These are phyloP conservation scores for Xylariaceae sp. DNA, from an alignment of 2,329 filamentous ascomycete species.

Conservation along the genomic window DNA sequence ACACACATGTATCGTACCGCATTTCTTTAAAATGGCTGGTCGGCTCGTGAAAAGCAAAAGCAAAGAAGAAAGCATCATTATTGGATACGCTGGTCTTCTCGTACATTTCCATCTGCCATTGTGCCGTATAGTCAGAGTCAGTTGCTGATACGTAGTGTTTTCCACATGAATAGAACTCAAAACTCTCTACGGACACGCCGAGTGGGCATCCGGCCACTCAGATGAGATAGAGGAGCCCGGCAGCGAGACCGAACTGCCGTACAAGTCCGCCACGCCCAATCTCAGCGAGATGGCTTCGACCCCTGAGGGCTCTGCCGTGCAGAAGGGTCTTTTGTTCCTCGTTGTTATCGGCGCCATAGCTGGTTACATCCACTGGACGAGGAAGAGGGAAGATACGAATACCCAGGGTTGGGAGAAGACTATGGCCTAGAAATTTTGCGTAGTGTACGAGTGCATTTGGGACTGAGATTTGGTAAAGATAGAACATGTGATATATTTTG, in stretches of 20 bases:
- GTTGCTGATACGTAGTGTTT: constrained; percentile 16
- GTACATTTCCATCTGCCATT: constrained; percentile 19
- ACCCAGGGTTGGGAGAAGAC: constrained; percentile 42
- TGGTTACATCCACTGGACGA: constrained; percentile 41
- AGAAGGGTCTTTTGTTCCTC: constrained; percentile 49
- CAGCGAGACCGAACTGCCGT: constrained; percentile 14
- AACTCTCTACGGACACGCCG: constrained; percentile 32
- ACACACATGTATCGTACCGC: constrained; percentile 20
- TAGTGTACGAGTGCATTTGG: constrained; percentile 5
- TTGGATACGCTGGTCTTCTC: constrained; percentile 3
- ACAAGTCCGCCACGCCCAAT: background rate
- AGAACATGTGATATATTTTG: too few species aligned
- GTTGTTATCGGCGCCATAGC: constrained; percentile 45
- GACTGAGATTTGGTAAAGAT: background rate
- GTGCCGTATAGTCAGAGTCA: constrained; percentile 15
- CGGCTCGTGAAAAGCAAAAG: background rate
- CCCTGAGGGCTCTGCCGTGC: constrained; percentile 40
- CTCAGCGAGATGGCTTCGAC: constrained; percentile 1
- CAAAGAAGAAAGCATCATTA: constrained; percentile 6
- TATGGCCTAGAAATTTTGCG: constrained; percentile 32
- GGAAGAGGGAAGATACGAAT: constrained; percentile 29
- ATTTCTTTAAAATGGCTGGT: constrained; percentile 24
- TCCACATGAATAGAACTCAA: too few species aligned
- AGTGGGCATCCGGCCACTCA: constrained; percentile 36
- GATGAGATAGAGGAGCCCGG: constrained; percentile 24